These are phyloP conservation scores for Erythrobasidium hasegawianum DNA, from an alignment of 1,284 basidiomycete genomes.

Conservation along the genomic window DNA sequence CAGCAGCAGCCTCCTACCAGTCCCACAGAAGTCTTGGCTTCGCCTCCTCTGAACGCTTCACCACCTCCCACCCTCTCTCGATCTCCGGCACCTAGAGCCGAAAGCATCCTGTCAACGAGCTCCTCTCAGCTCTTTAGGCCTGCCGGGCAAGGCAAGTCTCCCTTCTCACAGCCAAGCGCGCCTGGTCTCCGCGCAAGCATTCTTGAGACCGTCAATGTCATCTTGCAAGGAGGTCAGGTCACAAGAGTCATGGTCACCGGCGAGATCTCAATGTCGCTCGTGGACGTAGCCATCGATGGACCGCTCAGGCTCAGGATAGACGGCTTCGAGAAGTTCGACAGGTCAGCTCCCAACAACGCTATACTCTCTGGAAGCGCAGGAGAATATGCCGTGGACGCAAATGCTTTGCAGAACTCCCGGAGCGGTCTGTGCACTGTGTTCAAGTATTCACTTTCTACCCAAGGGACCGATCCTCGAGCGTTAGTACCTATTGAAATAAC, in stretches of 20 bases:
- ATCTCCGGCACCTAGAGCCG: conserved; percentile 8
- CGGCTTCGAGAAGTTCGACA: conserved; percentile 54
- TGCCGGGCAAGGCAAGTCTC: not conserved
- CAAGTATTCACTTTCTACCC: conserved; percentile 55
- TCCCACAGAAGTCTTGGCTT: not conserved
- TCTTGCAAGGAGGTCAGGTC: conserved; percentile 50
- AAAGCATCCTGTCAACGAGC: conserved; percentile 22
- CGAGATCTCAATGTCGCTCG: conserved; percentile 51
- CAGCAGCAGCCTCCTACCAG: not conserved
- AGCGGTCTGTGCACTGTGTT: conserved; percentile 48
- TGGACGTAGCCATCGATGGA: conserved; percentile 10
- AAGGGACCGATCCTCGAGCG: conserved; percentile 45
- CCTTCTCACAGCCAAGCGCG: not conserved
- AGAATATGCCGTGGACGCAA: conserved; percentile 54
- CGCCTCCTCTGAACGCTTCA: not conserved
- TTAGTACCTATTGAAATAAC: conserved; percentile 52
- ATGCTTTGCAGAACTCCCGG: conserved; percentile 45
- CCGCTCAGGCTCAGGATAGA: conserved; percentile 50
- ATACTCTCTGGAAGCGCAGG: conserved; percentile 47
- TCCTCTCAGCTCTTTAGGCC: conserved; percentile 9
- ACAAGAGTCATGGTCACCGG: conserved; percentile 54
- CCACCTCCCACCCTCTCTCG: not conserved
- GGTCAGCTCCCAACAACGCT: conserved; percentile 55
- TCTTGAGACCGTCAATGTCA: conserved; percentile 52
- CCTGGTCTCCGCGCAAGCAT: conserved; percentile 18